Base-by-base conservation (phyloP, 352 stramenopile genomes). In the Albugo candida region DNA sequence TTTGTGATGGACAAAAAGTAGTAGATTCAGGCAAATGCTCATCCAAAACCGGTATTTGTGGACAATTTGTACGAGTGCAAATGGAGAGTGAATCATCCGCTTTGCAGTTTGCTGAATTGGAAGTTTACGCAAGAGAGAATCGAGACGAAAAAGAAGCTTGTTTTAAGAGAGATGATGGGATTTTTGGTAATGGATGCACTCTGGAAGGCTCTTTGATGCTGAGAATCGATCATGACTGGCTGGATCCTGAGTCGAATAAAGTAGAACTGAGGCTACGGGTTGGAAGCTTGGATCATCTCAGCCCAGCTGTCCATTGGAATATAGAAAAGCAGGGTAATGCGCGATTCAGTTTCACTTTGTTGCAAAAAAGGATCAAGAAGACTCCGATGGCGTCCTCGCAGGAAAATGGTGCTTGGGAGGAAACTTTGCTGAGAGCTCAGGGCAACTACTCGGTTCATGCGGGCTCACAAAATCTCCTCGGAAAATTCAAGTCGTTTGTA, bases 91-190 rank as follows among this genome's bases (percentile, higher is more conserved):
- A 38, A 0, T 52, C 42, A 1, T 71, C 55, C 24, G 52, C 61
- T 12, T 56, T 84, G 19, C 67, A 80, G 42, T 81, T 87, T 56
- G 69, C 71, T 2, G 67, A 87, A 47, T 21, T 87, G 0, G 58
- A 87, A 54, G 61, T 83, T 17, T 62, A 84, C 36, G 40, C 54
- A 2, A 14, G 36, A 18, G 44, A 31, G 48, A 13, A 19, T 36
- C 27, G 44, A 46, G 40, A 37, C 8, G 34, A 18, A 2, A 31
- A 31, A 31, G 24, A 31, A 8, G 24, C 24, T 3, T 12, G 31
- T 13, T 45, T 47, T 36, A 47, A 64, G 31, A 34, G 51, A 4
- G 53, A 62, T n/a, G 75, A 85, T 49, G 72, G 75, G 13, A 69
- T 82, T 31, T 88, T 70, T 41, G 75, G 71, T 34, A 53, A 84